Conservation (phyloP, 2,329 filamentous ascomycete species). For the Exophiala lecanii-corni region DNA sequence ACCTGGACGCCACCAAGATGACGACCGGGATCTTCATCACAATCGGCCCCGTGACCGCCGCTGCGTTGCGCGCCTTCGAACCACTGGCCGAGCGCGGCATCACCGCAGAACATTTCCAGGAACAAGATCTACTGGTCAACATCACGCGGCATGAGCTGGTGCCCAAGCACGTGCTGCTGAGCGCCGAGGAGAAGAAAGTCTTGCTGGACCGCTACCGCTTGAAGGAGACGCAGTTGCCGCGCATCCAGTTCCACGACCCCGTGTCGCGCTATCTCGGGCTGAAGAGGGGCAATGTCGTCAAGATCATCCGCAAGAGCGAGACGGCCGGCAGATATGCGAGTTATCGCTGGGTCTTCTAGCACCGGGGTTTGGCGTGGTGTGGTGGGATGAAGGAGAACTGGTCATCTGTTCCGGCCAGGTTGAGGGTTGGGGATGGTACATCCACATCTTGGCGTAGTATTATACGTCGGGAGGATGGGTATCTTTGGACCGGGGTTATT, state of each 20-base stretch:
- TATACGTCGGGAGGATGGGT: no score
- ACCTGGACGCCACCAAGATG: slow-evolving; percentile 74
- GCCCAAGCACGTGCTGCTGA: slow-evolving; percentile 86
- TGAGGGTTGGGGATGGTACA: no score
- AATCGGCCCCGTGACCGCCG: slow-evolving; percentile 72
- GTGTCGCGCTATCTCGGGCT: slow-evolving; percentile 89
- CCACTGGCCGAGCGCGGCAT: slow-evolving; percentile 47
- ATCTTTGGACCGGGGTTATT: no score
- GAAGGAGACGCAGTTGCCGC: slow-evolving; percentile 94
- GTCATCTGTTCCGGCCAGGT: no score
- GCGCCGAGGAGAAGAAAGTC: slow-evolving; percentile 79
- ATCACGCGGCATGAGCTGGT: slow-evolving; percentile 98
- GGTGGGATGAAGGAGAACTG: no score
- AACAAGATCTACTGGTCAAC: slow-evolving; percentile 94
- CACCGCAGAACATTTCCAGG: slow-evolving; percentile 84
- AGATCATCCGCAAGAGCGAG: slow-evolving; percentile 94
- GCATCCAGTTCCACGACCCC: slow-evolving; percentile 86
- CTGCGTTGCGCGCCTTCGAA: slow-evolving; percentile 80
- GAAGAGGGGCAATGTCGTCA: slow-evolving; percentile 89
- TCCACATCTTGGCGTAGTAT: no score
- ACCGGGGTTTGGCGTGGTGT: no score
- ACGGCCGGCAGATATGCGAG: slow-evolving; percentile 95
- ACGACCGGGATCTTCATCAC: slow-evolving; percentile 89
- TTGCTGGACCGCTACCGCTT: slow-evolving; percentile 85
- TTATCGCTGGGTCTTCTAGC: slow-evolving; percentile 68